Conservation (phyloP, 257 asterid genomes). For the Gentiana straminea region DNA sequence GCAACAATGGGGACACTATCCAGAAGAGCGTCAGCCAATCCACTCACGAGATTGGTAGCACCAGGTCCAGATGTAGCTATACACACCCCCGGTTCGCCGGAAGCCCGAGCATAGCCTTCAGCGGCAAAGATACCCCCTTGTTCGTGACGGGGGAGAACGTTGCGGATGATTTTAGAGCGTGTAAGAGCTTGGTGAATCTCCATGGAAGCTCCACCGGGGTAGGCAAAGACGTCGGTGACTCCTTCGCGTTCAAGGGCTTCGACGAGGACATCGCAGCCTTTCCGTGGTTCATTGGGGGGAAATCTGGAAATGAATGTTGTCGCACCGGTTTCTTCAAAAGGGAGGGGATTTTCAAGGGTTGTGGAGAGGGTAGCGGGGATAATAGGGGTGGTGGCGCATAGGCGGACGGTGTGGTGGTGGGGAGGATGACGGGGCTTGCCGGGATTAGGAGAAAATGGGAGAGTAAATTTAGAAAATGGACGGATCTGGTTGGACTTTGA, state of each 20-base stretch:
- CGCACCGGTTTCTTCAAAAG: background rate
- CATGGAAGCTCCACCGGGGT: constrained; percentile 84
- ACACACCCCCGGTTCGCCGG: constrained; percentile 65
- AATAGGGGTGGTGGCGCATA: constrained; percentile 6
- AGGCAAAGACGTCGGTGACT: constrained; percentile 65
- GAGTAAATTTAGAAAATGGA: constrained; percentile 12
- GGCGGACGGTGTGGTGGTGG: constrained; percentile 17
- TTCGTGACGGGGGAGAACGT: constrained; percentile 81
- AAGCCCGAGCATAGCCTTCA: constrained; percentile 81
- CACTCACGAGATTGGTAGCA: constrained; percentile 76
- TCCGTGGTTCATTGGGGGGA: constrained; percentile 55
- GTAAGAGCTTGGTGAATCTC: constrained; percentile 85
- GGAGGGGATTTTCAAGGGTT: background rate
- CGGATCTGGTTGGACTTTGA: constrained; percentile 9
- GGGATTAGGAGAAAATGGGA: constrained; percentile 16
- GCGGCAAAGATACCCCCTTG: constrained; percentile 86
- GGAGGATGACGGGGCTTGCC: constrained; percentile 6
- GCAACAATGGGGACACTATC: constrained; percentile 81
- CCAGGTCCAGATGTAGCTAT: constrained; percentile 94
- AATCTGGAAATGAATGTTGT: constrained; percentile 36
- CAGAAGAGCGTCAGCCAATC: constrained; percentile 60
- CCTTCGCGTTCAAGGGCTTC: constrained; percentile 89
- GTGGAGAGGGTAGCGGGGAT: constrained; percentile 27
- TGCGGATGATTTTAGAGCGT: constrained; percentile 51
- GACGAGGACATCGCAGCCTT: constrained; percentile 67